Evolutionary conservation across 306 rosid species (phyloP).

Genomic region (Leucaena leucocephala): DNA sequence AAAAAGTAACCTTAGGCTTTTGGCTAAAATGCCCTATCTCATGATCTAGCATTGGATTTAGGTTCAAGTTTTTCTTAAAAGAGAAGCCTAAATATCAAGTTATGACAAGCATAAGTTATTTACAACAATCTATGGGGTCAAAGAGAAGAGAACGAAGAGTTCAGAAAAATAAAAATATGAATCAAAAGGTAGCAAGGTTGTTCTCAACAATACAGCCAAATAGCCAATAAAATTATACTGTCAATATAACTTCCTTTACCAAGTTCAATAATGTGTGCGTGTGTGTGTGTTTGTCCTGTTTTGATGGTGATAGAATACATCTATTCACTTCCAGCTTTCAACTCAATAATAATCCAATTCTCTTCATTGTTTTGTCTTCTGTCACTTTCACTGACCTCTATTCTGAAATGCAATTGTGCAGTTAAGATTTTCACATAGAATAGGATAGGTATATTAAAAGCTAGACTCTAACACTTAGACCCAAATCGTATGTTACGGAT

Average conservation of each 20-base stretch:
- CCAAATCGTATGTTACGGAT: neutral
- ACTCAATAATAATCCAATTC: neutral
- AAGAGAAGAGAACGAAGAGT: neutral
- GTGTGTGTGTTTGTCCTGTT: neutral
- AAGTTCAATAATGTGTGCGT: neutral
- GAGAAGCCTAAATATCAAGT: neutral
- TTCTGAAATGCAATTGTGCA: neutral
- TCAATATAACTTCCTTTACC: neutral
- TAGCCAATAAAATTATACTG: neutral
- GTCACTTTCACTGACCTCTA: neutral
- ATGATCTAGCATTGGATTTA: neutral
- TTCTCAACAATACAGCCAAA: neutral
- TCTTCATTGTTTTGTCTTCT: neutral
- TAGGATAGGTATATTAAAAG: neutral
- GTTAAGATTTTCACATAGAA: neutral
- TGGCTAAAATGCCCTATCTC: slow-evolving; percentile 25
- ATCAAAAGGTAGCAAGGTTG: neutral
- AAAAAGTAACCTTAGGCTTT: slow-evolving; percentile 11
- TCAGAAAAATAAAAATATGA: neutral
- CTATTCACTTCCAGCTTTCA: neutral
- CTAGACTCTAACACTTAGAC: neutral
- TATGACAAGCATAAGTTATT: slow-evolving; percentile 1
- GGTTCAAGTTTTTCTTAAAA: slow-evolving; percentile 8
- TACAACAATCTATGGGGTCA: neutral
- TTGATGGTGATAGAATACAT: neutral